Evolutionary conservation across 2,329 filamentous ascomycete species (phyloP).

Genomic region (Trichophyton equinum): DNA sequence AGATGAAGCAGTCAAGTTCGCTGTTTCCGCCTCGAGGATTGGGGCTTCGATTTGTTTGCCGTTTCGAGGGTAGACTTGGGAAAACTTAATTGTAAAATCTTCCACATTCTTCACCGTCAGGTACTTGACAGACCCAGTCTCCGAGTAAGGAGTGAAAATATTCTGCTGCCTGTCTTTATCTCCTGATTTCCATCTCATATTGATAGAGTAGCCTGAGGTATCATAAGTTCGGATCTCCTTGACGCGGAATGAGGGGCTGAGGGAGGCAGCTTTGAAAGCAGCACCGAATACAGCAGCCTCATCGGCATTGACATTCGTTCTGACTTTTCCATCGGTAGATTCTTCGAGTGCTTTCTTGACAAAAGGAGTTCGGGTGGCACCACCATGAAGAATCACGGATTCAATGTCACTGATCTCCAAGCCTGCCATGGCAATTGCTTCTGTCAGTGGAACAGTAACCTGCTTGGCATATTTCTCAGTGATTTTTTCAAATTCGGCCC

Average conservation of each 20-base stretch:
- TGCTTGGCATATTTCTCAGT: conserved; percentile 55
- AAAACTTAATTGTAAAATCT: conserved; percentile 70
- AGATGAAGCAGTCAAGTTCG: conserved; percentile 78
- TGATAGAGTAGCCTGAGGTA: conserved; percentile 57
- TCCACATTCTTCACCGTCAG: conserved; percentile 69
- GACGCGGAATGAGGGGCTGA: conserved; percentile 92
- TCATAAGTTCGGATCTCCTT: conserved; percentile 90
- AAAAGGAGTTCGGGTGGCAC: conserved; percentile 80
- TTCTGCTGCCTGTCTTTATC: conserved; percentile 64
- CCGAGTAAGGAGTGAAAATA: conserved; percentile 67
- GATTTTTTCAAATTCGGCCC: conserved; percentile 69
- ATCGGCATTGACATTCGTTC: conserved; percentile 91
- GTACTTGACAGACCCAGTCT: conserved; percentile 68
- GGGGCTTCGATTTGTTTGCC: conserved; percentile 42
- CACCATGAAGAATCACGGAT: conserved; percentile 87
- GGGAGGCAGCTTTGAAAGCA: conserved; percentile 79
- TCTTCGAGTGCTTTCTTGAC: conserved; percentile 81
- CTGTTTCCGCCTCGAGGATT: conserved; percentile 56
- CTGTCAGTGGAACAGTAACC: conserved; percentile 55
- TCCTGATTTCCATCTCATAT: conserved; percentile 62
- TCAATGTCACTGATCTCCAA: conserved; percentile 65
- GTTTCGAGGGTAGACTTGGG: conserved; percentile 51
- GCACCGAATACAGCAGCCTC: conserved; percentile 94
- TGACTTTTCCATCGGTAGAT: conserved; percentile 61
- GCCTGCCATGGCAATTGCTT: conserved; percentile 61